These are phyloP conservation scores for Wilhelminamyces savonicus DNA, from an alignment of 805 yeast genomes.

Conservation along the genomic window DNA sequence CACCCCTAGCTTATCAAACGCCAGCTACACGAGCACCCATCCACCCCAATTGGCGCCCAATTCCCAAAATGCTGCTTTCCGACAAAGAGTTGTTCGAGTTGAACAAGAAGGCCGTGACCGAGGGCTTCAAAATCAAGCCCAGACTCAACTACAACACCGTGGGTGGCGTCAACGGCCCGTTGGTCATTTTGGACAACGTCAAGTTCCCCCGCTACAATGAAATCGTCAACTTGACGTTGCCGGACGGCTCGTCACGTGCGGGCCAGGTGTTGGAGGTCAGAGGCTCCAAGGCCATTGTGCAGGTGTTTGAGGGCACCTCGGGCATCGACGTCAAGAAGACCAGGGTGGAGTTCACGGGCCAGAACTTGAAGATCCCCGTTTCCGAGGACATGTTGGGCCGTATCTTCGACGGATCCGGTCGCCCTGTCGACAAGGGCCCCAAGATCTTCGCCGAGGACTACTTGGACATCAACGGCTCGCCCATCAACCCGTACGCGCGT, in stretches of 20 bases:
- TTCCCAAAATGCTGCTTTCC: constrained; percentile 25
- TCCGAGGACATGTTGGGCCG: constrained; percentile 97
- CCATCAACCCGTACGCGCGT: constrained; percentile 97
- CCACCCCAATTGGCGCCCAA: no score
- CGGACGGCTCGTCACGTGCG: constrained; percentile 91
- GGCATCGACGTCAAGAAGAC: constrained; percentile 99
- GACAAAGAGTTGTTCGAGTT: constrained; percentile 54
- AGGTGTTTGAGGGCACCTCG: constrained; percentile 98
- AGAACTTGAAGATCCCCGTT: constrained; percentile 87
- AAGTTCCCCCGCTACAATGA: constrained; percentile 75
- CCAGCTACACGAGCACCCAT: no score
- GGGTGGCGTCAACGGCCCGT: constrained; percentile 97
- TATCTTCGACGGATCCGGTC: constrained; percentile 97
- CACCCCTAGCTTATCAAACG: no score
- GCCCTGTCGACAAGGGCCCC: constrained; percentile 98
- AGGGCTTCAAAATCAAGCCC: constrained; percentile 88
- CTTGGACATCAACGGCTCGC: constrained; percentile 97
- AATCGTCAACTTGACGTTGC: constrained; percentile 92
- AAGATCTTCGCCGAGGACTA: constrained; percentile 98
- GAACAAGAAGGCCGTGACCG: constrained; percentile 87
- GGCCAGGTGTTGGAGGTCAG: constrained; percentile 98
- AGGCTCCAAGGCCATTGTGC: constrained; percentile 95
- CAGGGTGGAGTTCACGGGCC: constrained; percentile 94
- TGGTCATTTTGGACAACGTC: constrained; percentile 60
- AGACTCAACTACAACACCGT: constrained; percentile 93